Evolutionary conservation across 306 rosid species (phyloP), one percentile per base, ranked within the genome.

Genomic region (Pyrus bretschneideri): DNA sequence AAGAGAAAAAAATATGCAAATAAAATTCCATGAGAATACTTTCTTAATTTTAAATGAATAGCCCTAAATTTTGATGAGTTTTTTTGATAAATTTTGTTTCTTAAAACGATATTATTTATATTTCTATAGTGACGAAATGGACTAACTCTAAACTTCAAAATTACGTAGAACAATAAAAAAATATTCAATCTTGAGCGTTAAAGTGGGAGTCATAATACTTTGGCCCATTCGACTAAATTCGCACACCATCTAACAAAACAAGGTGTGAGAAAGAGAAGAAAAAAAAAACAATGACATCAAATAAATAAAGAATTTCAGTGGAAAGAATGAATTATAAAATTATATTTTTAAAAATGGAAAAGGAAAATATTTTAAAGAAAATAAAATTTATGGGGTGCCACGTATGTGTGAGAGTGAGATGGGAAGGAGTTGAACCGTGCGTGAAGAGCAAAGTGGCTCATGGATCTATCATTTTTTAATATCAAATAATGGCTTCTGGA

Each of bases 391-490:
- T 12, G 25, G 25, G 63, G 12, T 38, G 59, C 80, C 80, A 68
- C 80, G 80, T 57, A 67, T 6, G 51, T n/a, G 55, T 21, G 52
- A 14, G 64, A 13, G 45, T 18, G 11, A 40, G 55, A 44, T 2
- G 44, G n/a, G 27, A 19, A 62, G 54, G 54, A 49, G 12, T 8
- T 21, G 35, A 67, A 63, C 52, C 23, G 63, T 14, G 75, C 81
- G 70, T 22, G 76, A 49, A 70, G 69, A 59, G 71, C 64, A 51
- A 30, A 46, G 74, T 70, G 38, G 76, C 23, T 49, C 22, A 2
- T 74, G 46, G 62, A 49, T 45, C 38, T 76, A 52, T 66, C 27
- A 31, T 51, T 51, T 55, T 54, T 18, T 55, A 15, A 21, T 19
- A 45, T 40, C 18, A 52, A n/a, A 27, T 79, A 65, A 51, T 11